phyloP scores from a whole-genome alignment of 2,329 filamentous ascomycete genomes.

The Tolypocladium inflatum region DNA sequence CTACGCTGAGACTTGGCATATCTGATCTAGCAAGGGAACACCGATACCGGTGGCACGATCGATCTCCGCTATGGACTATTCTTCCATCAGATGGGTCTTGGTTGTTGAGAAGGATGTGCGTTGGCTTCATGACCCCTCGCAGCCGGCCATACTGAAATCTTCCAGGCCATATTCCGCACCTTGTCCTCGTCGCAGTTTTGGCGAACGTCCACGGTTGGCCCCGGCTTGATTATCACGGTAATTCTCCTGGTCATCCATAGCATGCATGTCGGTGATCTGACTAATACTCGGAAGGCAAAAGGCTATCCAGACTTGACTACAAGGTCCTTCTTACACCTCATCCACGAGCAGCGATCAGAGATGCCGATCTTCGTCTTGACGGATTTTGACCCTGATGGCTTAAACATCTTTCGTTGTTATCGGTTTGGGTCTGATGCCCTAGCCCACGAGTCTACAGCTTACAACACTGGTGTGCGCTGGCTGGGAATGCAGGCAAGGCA shows the following conservation, averaged over 20 bases:
- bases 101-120: conserved; percentile 71
- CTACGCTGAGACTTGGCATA: neutral
- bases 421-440: conserved; percentile 57
- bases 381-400: conserved; percentile 69
- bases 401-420: conserved; percentile 67
- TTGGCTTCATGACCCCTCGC: neutral
- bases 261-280: neutral
- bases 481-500: conserved; percentile 48
- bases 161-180: conserved; percentile 64
- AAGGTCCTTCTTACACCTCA: conserved; percentile 48
- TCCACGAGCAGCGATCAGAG: conserved; percentile 36
- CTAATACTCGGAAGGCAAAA: conserved; percentile 48
- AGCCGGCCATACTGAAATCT: conserved; percentile 7
- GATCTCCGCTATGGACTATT: conserved; percentile 40
- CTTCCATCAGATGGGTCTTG: conserved; percentile 50
- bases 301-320: conserved; percentile 73
- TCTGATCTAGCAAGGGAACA: conserved; percentile 37
- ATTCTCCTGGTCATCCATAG: neutral
- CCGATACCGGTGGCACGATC: conserved; percentile 47
- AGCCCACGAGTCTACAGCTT: conserved; percentile 45
- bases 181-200: conserved; percentile 50
- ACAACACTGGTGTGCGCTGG: conserved; percentile 48
- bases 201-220: conserved; percentile 33
- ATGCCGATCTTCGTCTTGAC: conserved; percentile 55
- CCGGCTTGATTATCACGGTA: conserved; percentile 63